A percentile compares a stretch with the other conserved stretches of the same genome.
Conservation (phyloP, 257 asterid genomes). For the Ilex asprella region DNA sequence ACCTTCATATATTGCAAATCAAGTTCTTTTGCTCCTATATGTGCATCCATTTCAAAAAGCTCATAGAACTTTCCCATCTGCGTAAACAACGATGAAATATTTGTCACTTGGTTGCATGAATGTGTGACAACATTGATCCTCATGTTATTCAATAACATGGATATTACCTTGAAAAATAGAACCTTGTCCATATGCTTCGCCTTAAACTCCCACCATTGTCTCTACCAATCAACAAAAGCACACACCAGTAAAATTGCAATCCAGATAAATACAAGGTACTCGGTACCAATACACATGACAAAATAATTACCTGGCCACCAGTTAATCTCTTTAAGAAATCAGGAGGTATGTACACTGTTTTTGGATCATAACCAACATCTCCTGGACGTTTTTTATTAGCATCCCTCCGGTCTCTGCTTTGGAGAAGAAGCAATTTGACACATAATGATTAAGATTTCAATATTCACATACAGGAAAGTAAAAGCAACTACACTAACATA, state of each 20-base stretch:
- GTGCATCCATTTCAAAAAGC: conserved; percentile 98
- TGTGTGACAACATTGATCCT: neutral
- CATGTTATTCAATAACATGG: conserved; percentile 11
- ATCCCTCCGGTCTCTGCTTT: conserved; percentile 68
- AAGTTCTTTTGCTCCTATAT: conserved; percentile 91
- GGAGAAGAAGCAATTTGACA: conserved; percentile 7
- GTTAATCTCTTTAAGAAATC: conserved; percentile 62
- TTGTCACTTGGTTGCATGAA: neutral
- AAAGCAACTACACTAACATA: neutral
- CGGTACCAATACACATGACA: conserved; percentile 15
- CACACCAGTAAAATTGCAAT: conserved; percentile 12
- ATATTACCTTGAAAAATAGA: conserved; percentile 88
- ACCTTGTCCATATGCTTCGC: conserved; percentile 98
- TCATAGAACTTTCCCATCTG: conserved; percentile 99
- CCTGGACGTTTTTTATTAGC: conserved; percentile 66
- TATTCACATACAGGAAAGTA: neutral
- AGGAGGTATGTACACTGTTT: conserved; percentile 75
- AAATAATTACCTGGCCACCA: conserved; percentile 78
- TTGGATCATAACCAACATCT: conserved; percentile 70
- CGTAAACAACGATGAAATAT: conserved; percentile 18
- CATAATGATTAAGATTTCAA: neutral
- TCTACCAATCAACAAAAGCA: conserved; percentile 37
- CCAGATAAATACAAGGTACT: conserved; percentile 7
- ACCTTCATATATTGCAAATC: conserved; percentile 99
- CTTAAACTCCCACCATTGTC: conserved; percentile 99